Percentiles rank a stretch among this genome's conserved stretches.
Evolutionary conservation across 768 basidiomycete species (phyloP).

Genomic region (Trametes elegans): DNA sequence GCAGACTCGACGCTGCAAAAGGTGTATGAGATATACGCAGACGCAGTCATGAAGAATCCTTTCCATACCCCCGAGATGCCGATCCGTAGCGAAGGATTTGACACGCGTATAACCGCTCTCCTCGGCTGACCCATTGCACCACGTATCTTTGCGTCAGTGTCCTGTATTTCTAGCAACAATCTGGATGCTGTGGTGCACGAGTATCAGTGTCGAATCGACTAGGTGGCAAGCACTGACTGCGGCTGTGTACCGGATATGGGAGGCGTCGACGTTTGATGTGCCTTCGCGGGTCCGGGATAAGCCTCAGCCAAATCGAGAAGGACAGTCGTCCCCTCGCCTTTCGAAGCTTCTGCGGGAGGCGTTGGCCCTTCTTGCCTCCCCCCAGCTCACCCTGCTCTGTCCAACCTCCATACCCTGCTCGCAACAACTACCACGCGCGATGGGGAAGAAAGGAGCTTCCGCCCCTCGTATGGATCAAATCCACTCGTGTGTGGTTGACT

Average conservation of each 20-base stretch:
- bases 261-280: slow-evolving; percentile 3
- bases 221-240: neutral
- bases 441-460: too few relatives aligned
- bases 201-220: neutral
- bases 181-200: neutral
- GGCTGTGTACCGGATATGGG: slow-evolving; percentile 1
- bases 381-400: too few relatives aligned
- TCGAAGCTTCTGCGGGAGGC: too few relatives aligned
- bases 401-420: too few relatives aligned
- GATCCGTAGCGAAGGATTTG: slow-evolving; percentile 88
- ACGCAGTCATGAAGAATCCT: slow-evolving; percentile 98
- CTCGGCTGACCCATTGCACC: slow-evolving; percentile 8
- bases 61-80: slow-evolving; percentile 99
- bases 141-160: neutral
- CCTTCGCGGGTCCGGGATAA: neutral
- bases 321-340: neutral
- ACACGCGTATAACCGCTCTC: slow-evolving; percentile 61
- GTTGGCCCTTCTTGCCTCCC: too few relatives aligned
- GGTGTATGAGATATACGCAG: slow-evolving; percentile 91
- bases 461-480: too few relatives aligned
- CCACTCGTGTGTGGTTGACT: too few relatives aligned
- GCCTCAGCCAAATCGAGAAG: neutral
- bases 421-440: too few relatives aligned
- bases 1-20: slow-evolving; percentile 74
- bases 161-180: neutral